Percentiles rank a stretch among this genome's conserved stretches.
Evolutionary conservation across 768 basidiomycete genomes (phyloP).

Genomic region (Suillus alpinus): DNA sequence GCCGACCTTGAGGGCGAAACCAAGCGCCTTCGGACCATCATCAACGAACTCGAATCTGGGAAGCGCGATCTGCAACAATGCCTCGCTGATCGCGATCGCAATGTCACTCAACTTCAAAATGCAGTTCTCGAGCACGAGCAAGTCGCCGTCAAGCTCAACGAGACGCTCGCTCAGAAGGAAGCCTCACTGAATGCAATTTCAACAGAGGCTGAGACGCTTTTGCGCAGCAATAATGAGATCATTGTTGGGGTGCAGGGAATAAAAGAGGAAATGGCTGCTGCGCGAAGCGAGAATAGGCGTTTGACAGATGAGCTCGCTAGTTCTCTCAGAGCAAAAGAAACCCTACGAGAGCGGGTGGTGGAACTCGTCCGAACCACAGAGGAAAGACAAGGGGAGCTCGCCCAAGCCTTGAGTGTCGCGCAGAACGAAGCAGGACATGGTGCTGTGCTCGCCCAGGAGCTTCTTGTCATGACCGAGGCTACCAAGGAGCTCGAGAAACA

Average conservation of each 20-base stretch:
- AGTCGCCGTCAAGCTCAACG: constrained; percentile 3
- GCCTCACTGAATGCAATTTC: constrained; percentile 24
- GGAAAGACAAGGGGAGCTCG: constrained; percentile 5
- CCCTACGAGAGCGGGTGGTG: constrained; percentile 6
- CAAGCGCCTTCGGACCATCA: constrained; percentile 9
- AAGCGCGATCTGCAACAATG: background rate
- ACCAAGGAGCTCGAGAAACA: background rate
- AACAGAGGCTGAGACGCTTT: constrained; percentile 23
- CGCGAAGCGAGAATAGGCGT: background rate
- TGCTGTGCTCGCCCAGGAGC: background rate
- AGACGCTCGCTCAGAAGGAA: constrained; percentile 15
- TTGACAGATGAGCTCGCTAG: constrained; percentile 10
- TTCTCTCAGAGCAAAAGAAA: constrained; percentile 11
- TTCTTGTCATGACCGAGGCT: background rate
- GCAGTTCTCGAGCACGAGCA: background rate
- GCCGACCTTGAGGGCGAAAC: constrained; percentile 4
- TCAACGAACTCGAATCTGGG: background rate
- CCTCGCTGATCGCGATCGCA: background rate
- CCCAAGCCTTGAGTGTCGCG: background rate
- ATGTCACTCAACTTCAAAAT: background rate
- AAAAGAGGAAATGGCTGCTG: background rate
- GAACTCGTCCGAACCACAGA: constrained; percentile 11
- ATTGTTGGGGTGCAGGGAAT: background rate
- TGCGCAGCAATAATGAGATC: constrained; percentile 12
- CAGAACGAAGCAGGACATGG: background rate